phyloP scores from a whole-genome alignment of 163 green algal genomes.

The Scenedesmus sp. region DNA sequence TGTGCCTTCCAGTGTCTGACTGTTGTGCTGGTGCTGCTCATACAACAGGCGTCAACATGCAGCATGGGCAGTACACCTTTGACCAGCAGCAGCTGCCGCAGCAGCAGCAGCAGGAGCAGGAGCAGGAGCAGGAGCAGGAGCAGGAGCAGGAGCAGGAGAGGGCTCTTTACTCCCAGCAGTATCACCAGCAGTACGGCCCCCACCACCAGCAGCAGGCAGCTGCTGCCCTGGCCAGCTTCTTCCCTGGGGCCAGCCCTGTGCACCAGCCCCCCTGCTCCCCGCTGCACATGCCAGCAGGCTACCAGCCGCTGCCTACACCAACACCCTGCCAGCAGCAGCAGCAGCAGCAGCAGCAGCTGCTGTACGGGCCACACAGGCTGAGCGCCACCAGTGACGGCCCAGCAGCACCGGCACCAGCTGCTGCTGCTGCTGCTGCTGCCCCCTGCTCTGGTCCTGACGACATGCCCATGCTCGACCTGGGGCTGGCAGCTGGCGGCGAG shows the following conservation, averaged over 20 bases:
- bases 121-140: constrained; percentile 1
- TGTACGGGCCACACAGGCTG: not conserved
- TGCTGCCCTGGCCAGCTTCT: not conserved
- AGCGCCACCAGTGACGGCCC: not conserved
- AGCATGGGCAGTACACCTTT: not conserved
- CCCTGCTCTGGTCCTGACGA: not conserved
- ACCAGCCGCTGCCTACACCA: not conserved
- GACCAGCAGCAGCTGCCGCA: not conserved
- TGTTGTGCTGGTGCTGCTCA: not conserved
- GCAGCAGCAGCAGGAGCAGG: not conserved
- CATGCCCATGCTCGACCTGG: constrained; percentile 18
- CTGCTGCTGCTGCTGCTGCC: not conserved
- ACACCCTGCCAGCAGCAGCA: constrained; percentile 28
- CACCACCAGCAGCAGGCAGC: constrained; percentile 22
- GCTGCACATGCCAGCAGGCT: not conserved
- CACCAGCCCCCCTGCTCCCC: constrained; percentile 7
- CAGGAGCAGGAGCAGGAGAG: too few relatives aligned
- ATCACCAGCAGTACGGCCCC: too few relatives aligned
- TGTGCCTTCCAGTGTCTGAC: too few relatives aligned
- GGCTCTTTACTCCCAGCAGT: too few relatives aligned
- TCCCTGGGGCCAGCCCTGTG: not conserved
- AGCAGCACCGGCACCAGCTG: not conserved
- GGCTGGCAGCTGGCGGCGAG: not conserved
- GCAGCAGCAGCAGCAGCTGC: constrained; percentile 17
- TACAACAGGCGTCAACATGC: not conserved